Percentiles rank a stretch among this genome's conserved stretches.
phyloP scores from a whole-genome alignment of 2,329 filamentous ascomycete species.

The Teratosphaeria zuluensis region DNA sequence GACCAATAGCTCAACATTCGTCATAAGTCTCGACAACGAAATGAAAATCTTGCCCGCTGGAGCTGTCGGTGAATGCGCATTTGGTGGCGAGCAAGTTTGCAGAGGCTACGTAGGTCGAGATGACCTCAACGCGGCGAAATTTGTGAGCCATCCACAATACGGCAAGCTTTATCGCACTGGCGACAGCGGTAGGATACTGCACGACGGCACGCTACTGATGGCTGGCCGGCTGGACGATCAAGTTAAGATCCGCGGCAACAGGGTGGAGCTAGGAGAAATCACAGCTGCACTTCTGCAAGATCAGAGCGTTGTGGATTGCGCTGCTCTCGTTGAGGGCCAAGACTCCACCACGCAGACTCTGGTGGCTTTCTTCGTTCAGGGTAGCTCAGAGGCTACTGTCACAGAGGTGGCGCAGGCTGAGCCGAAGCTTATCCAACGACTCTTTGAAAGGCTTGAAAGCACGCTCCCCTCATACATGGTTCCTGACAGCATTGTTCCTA shows the following conservation, averaged over 20 bases:
- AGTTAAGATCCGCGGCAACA: conserved; percentile 70
- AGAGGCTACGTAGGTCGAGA: conserved; percentile 62
- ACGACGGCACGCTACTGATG: conserved; percentile 66
- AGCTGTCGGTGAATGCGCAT: conserved; percentile 72
- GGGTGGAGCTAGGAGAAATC: conserved; percentile 71
- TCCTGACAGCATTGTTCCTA: conserved; percentile 61
- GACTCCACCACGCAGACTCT: conserved; percentile 43
- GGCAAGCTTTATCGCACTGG: conserved; percentile 75
- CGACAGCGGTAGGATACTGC: conserved; percentile 69
- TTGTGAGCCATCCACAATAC: conserved; percentile 57
- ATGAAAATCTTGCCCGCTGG: conserved; percentile 56
- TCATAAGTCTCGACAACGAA: conserved; percentile 39
- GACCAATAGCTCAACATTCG: conserved; percentile 64
- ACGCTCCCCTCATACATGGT: conserved; percentile 68
- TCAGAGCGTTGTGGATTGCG: conserved; percentile 48
- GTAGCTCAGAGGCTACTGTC: neutral
- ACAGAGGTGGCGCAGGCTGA: neutral
- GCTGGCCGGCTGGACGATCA: conserved; percentile 67
- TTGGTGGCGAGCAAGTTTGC: conserved; percentile 72
- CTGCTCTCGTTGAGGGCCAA: conserved; percentile 48
- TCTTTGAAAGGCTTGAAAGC: conserved; percentile 48
- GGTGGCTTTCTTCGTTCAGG: conserved; percentile 59
- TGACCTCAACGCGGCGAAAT: conserved; percentile 53
- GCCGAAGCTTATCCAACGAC: conserved; percentile 7
- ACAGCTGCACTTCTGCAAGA: conserved; percentile 50